Conservation (phyloP, 2,329 filamentous ascomycete species). For the Orbilia javanica region DNA sequence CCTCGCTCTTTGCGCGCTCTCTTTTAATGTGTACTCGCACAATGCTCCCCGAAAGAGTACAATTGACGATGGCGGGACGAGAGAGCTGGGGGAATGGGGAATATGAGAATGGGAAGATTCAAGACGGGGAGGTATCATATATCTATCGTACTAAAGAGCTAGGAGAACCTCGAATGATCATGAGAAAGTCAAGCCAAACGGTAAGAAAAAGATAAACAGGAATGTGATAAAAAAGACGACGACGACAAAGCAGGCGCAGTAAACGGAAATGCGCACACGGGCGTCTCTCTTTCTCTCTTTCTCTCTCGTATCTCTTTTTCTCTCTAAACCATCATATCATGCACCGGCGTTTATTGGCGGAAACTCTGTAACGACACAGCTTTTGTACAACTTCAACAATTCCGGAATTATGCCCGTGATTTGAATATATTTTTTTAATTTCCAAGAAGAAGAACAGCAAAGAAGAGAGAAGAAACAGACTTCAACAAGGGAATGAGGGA, state of each 20-base stretch:
- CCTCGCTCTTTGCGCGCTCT: too few relatives aligned
- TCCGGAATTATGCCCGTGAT: constrained; percentile 16
- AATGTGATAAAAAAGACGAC: not conserved
- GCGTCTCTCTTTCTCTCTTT: too few relatives aligned
- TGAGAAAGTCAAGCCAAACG: not conserved
- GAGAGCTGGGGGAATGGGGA: not conserved
- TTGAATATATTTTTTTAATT: constrained; percentile 7
- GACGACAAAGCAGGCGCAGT: constrained; percentile 16
- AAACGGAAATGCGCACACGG: not conserved
- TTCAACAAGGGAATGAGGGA: not conserved
- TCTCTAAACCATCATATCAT: too few relatives aligned
- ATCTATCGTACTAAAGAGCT: not conserved
- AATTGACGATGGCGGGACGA: not conserved
- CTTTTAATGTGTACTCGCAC: too few relatives aligned
- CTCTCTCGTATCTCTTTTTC: not conserved
- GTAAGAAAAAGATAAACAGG: not conserved
- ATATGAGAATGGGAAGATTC: too few relatives aligned
- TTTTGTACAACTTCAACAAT: constrained; percentile 9
- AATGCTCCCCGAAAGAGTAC: too few relatives aligned
- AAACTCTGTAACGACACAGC: constrained; percentile 17
- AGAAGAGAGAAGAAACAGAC: too few relatives aligned
- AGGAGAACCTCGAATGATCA: not conserved
- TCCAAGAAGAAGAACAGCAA: too few relatives aligned
- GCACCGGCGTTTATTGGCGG: constrained; percentile 20
- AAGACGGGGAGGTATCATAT: not conserved